Evolutionary conservation across 192 early-diverging fungal genomes (phyloP).

Genomic region (Podochytrium sp.): DNA sequence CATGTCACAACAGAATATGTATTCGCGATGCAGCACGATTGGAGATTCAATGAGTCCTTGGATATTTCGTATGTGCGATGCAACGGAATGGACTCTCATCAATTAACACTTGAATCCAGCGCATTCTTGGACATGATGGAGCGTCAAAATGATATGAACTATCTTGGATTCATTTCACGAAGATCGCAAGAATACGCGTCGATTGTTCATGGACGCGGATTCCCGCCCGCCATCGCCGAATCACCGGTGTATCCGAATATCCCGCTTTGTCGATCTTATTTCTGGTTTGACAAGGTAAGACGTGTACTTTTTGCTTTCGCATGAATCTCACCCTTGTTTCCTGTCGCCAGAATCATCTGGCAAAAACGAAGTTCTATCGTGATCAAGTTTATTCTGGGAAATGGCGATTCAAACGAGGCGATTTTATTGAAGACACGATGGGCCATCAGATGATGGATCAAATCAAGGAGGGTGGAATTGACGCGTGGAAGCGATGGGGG

Average conservation of each 20-base stretch:
- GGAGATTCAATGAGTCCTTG: slow-evolving; percentile 23
- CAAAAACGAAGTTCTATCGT: slow-evolving; percentile 32
- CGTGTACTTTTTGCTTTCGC: not conserved
- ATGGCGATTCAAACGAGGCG: slow-evolving; percentile 35
- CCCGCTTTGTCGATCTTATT: slow-evolving; percentile 36
- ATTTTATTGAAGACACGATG: slow-evolving; percentile 53
- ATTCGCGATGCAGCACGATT: slow-evolving; percentile 44
- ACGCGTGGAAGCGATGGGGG: slow-evolving; percentile 27
- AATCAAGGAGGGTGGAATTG: slow-evolving; percentile 29
- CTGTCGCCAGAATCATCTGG: slow-evolving; percentile 28
- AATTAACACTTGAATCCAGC: slow-evolving; percentile 23
- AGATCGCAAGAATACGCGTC: slow-evolving; percentile 28
- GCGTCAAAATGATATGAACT: not conserved
- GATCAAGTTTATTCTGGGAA: slow-evolving; percentile 26
- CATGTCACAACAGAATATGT: slow-evolving; percentile 37
- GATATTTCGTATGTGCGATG: slow-evolving; percentile 7
- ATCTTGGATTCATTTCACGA: slow-evolving; percentile 14
- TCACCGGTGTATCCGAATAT: not conserved
- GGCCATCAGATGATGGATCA: slow-evolving; percentile 30
- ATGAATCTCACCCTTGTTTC: slow-evolving; percentile 11
- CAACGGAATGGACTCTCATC: too few species aligned
- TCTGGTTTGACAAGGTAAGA: slow-evolving; percentile 44
- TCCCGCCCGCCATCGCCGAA: slow-evolving; percentile 9
- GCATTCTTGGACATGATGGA: slow-evolving; percentile 12
- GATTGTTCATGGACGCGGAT: not conserved